Evolutionary conservation across 306 rosid species (phyloP).

Genomic region (Carpinus fangiana): DNA sequence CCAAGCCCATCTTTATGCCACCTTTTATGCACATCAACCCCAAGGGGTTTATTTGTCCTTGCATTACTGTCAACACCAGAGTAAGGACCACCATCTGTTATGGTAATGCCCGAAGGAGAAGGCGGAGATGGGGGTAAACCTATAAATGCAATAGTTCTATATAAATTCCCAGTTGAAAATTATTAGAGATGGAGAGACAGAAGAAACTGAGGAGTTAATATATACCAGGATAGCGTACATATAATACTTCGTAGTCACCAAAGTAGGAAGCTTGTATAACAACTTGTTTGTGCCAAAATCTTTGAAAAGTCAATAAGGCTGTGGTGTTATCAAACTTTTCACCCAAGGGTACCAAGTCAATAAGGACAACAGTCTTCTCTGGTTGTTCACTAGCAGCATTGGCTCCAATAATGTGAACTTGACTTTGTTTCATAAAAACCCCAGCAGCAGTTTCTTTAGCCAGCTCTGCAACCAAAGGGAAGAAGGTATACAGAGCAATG

Average conservation of each 20-base stretch:
- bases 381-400: slow-evolving; percentile 73
- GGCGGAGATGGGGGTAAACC: slow-evolving; percentile 96
- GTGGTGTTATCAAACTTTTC: slow-evolving; percentile 69
- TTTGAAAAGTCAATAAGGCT: slow-evolving; percentile 63
- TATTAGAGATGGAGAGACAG: slow-evolving; percentile 14
- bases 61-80: slow-evolving; percentile 46
- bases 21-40: slow-evolving; percentile 67
- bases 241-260: slow-evolving; percentile 85
- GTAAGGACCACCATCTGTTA: slow-evolving; percentile 68
- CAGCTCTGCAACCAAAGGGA: slow-evolving; percentile 81
- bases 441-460: slow-evolving; percentile 67
- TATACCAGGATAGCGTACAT: slow-evolving; percentile 90
- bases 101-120: slow-evolving; percentile 50
- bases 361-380: slow-evolving; percentile 70
- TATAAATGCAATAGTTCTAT: slow-evolving; percentile 32
- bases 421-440: slow-evolving; percentile 74
- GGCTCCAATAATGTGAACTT: slow-evolving; percentile 86
- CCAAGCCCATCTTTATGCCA: slow-evolving; percentile 59
- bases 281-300: slow-evolving; percentile 88
- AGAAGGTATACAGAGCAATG: slow-evolving; percentile 74
- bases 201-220: slow-evolving; percentile 22
- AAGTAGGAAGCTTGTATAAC: slow-evolving; percentile 64
- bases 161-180: slow-evolving; percentile 24
- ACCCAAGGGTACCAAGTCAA: slow-evolving; percentile 79
- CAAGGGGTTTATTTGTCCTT: slow-evolving; percentile 78